These are phyloP conservation scores for Mrakia gelida DNA, from an alignment of 768 basidiomycete species.

Conservation along the genomic window DNA sequence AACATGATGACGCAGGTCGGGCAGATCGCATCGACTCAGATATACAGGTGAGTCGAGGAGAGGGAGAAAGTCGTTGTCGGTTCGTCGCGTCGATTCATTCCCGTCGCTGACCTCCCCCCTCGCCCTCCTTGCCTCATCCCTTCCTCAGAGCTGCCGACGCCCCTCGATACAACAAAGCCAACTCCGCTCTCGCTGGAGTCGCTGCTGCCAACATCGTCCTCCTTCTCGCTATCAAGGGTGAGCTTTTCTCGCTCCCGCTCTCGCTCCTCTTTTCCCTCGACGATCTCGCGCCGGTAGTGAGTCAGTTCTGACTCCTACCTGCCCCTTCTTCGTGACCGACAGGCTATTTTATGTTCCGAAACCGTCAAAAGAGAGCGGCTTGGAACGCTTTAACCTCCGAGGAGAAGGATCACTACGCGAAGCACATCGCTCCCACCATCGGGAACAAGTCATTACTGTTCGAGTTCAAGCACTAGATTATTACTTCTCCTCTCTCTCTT, in stretches of 20 bases:
- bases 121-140: too few relatives aligned
- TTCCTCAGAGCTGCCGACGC: conserved; percentile 47
- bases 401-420: neutral
- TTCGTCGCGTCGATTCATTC: too few relatives aligned
- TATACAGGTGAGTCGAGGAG: conserved; percentile 46
- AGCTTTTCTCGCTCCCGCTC: neutral
- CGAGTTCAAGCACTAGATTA: neutral
- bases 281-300: too few relatives aligned
- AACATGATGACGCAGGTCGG: neutral
- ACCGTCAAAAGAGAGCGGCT: neutral
- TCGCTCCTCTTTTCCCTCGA: too few relatives aligned
- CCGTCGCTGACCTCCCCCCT: too few relatives aligned
- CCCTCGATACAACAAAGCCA: conserved; percentile 1
- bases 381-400: neutral
- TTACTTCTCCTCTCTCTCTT: too few relatives aligned
- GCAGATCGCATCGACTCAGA: conserved; percentile 31
- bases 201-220: neutral
- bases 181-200: neutral
- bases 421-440: neutral
- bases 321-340: too few relatives aligned
- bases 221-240: neutral
- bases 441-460: conserved; percentile 1
- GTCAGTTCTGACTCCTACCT: too few relatives aligned
- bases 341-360: neutral
- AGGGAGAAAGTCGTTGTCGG: too few relatives aligned